Conservation (phyloP, 352 stramenopile species). For the Plasmopara halstedii region DNA sequence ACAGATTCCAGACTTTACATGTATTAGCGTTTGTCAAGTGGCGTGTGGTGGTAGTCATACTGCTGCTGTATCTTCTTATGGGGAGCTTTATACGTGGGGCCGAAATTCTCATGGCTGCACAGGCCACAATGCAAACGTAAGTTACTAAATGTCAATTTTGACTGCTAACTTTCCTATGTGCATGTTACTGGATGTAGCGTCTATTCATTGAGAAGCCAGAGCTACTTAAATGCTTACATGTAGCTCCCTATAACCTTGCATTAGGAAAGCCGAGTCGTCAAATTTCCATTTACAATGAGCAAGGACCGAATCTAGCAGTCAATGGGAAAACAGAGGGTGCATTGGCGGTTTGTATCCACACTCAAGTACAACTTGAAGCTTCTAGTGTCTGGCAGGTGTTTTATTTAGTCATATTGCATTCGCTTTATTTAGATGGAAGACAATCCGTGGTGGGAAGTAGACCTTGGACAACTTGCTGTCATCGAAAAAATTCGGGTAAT, state of each 20-base stretch:
- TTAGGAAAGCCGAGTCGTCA: constrained; percentile 65
- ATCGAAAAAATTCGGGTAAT: constrained; percentile 69
- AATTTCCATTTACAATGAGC: constrained; percentile 88
- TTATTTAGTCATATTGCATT: neutral
- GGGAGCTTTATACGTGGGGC: constrained; percentile 91
- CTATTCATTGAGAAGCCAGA: constrained; percentile 70
- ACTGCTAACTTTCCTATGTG: neutral
- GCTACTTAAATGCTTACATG: constrained; percentile 73
- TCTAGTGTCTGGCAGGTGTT: neutral
- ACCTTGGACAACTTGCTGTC: constrained; percentile 73
- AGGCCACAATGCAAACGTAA: constrained; percentile 50
- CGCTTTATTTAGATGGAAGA: constrained; percentile 55
- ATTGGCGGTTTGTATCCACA: constrained; percentile 78
- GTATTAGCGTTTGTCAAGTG: constrained; percentile 57
- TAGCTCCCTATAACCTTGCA: constrained; percentile 86
- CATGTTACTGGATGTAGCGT: constrained; percentile 19
- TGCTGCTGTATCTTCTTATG: constrained; percentile 78
- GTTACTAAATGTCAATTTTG: no score
- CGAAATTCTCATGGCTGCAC: constrained; percentile 87
- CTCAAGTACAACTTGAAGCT: constrained; percentile 57
- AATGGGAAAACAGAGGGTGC: constrained; percentile 70
- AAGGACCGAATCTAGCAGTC: constrained; percentile 71
- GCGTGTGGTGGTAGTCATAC: constrained; percentile 86
- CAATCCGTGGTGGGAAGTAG: constrained; percentile 91
- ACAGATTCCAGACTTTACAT: constrained; percentile 42